These are phyloP conservation scores for Drechslerella dactyloides DNA, from an alignment of 2,329 filamentous ascomycete species.

Conservation along the genomic window DNA sequence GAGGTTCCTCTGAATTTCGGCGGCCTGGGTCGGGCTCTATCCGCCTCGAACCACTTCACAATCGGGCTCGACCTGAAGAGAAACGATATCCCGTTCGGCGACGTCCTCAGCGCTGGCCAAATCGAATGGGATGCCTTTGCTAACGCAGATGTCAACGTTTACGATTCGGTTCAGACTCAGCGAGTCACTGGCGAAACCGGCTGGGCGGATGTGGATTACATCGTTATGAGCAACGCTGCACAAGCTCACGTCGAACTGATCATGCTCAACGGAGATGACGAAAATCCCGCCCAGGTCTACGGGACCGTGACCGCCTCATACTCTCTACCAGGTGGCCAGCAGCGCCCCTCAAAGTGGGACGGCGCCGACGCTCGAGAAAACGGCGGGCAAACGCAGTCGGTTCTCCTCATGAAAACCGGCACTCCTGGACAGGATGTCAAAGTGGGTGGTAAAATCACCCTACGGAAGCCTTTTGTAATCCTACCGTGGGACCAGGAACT, in stretches of 20 bases:
- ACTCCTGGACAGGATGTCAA: neutral
- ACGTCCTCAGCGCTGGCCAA: neutral
- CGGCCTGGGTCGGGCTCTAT: neutral
- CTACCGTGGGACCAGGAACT: neutral
- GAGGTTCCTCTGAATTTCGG: neutral
- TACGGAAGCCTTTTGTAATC: neutral
- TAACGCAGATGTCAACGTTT: neutral
- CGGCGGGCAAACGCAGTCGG: neutral
- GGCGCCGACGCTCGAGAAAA: neutral
- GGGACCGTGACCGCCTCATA: neutral
- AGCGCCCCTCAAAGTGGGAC: neutral
- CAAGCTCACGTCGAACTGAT: neutral
- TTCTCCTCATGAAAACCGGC: neutral
- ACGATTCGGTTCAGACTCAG: neutral
- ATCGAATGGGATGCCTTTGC: neutral
- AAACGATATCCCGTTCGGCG: neutral
- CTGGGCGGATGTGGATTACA: neutral
- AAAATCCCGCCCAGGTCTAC: neutral
- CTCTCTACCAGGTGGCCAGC: neutral
- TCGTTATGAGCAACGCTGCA: neutral
- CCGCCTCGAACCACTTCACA: neutral
- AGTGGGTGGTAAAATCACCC: neutral
- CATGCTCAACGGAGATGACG: neutral
- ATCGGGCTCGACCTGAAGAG: neutral
- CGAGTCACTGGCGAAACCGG: neutral